These are phyloP conservation scores for Didymella lethalis DNA, from an alignment of 2,329 filamentous ascomycete genomes.

Conservation along the genomic window DNA sequence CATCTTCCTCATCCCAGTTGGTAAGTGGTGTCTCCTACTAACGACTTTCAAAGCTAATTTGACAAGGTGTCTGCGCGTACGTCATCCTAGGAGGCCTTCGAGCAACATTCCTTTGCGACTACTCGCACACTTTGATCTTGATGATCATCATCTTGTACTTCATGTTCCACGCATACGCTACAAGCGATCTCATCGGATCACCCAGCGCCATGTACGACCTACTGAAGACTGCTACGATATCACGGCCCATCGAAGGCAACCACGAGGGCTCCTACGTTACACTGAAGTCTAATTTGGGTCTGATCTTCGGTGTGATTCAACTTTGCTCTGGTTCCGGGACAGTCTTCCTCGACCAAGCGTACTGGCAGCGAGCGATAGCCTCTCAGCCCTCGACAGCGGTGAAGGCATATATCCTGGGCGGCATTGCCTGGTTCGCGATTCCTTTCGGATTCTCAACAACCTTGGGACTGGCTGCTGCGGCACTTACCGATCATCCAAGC, in stretches of 20 bases:
- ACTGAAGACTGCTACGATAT: constrained; percentile 47
- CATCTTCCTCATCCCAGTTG: constrained; percentile 54
- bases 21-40: constrained; percentile 19
- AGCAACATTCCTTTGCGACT: constrained; percentile 54
- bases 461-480: constrained; percentile 56
- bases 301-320: constrained; percentile 57
- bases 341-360: constrained; percentile 56
- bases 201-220: constrained; percentile 53
- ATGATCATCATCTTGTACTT: constrained; percentile 58
- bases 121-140: constrained; percentile 53
- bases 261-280: constrained; percentile 53
- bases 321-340: constrained; percentile 49
- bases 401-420: constrained; percentile 50
- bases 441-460: constrained; percentile 53
- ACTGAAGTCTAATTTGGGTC: constrained; percentile 52
- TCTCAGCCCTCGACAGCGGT: constrained; percentile 42
- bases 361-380: constrained; percentile 56
- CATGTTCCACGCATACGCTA: constrained; percentile 54
- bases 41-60: no score
- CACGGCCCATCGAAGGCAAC: constrained; percentile 51
- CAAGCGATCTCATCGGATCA: constrained; percentile 51
- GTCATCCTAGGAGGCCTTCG: constrained; percentile 50
- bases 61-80: constrained; percentile 46
- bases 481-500: constrained; percentile 53
- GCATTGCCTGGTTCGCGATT: constrained; percentile 58